phyloP scores from a whole-genome alignment of 495 filamentous ascomycete species.

The Aspergillus avenaceus region DNA sequence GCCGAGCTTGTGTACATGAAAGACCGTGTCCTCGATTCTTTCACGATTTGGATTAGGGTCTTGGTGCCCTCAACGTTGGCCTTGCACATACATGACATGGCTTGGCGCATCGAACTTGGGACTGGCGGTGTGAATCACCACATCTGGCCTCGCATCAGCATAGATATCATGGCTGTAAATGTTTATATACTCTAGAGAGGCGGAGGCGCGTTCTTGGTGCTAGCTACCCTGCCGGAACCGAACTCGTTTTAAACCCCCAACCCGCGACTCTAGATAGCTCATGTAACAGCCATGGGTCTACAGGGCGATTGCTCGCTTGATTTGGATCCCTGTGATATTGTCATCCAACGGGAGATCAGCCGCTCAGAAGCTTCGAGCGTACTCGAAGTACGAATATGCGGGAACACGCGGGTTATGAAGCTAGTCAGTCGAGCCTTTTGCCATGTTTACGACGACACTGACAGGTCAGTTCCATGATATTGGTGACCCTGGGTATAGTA shows the following conservation, averaged over 20 bases:
- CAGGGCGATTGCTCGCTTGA: constrained; percentile 1
- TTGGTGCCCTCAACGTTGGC: too few species aligned
- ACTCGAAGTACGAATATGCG: constrained; percentile 2
- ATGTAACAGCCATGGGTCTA: background rate
- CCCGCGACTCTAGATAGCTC: constrained; percentile 1
- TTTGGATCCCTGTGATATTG: constrained; percentile 1
- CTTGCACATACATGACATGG: too few species aligned
- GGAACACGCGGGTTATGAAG: constrained; percentile 4
- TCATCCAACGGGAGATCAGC: constrained; percentile 3
- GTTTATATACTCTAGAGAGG: constrained; percentile 1
- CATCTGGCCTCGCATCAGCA: too few species aligned
- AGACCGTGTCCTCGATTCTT: too few species aligned
- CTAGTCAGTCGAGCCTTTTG: constrained; percentile 3
- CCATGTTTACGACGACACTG: background rate
- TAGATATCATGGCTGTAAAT: too few species aligned
- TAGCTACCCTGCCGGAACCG: background rate
- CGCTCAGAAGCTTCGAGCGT: constrained; percentile 4
- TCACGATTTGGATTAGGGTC: too few species aligned
- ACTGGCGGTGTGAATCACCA: too few species aligned
- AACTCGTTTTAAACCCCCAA: background rate
- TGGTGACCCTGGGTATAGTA: constrained; percentile 16
- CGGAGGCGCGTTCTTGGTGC: constrained; percentile 4
- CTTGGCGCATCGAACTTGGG: too few species aligned
- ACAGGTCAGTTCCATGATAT: constrained; percentile 6
- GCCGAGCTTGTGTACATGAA: too few species aligned